phyloP scores from a whole-genome alignment of 2,329 filamentous ascomycete genomes.

The Leptoxyphium fumago region DNA sequence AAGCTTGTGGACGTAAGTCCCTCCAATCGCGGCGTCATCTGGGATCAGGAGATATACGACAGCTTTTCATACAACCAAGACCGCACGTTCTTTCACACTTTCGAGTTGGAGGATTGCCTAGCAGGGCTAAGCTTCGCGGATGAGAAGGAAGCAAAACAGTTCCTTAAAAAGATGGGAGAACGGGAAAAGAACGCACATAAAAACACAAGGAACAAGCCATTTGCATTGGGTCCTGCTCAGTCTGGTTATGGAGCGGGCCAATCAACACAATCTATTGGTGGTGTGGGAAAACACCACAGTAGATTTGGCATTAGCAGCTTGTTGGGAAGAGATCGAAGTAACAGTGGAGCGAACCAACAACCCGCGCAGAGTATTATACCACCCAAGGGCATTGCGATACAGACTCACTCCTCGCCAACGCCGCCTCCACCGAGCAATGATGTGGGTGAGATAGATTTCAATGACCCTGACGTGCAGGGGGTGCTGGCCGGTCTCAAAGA shows the following conservation, averaged over 20 bases:
- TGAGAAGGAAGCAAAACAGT: constrained; percentile 93
- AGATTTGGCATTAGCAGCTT: constrained; percentile 38
- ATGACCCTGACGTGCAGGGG: constrained; percentile 47
- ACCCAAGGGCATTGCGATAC: constrained; percentile 25
- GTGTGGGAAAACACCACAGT: constrained; percentile 23
- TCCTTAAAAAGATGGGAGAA: constrained; percentile 95
- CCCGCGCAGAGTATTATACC: constrained; percentile 37
- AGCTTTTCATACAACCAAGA: constrained; percentile 92
- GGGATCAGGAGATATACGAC: constrained; percentile 97
- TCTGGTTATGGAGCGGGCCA: constrained; percentile 19
- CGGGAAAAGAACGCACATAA: constrained; percentile 91
- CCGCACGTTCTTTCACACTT: constrained; percentile 92
- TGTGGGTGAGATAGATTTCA: constrained; percentile 38
- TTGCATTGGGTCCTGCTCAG: constrained; percentile 32
- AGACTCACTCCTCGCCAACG: constrained; percentile 13
- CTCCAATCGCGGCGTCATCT: constrained; percentile 70
- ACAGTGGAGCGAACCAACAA: constrained; percentile 26
- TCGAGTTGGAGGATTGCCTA: constrained; percentile 84
- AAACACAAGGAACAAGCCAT: constrained; percentile 65
- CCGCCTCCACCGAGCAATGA: constrained; percentile 19
- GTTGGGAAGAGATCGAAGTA: constrained; percentile 33
- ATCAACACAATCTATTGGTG: constrained; percentile 5
- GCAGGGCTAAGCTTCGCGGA: constrained; percentile 86
- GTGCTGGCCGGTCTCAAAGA: constrained; percentile 45
- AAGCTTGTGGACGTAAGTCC: constrained; percentile 95